Percentiles rank a stretch among this genome's conserved stretches.
phyloP scores from a whole-genome alignment of 2,329 filamentous ascomycete genomes.

The Hypoxylon sp. region DNA sequence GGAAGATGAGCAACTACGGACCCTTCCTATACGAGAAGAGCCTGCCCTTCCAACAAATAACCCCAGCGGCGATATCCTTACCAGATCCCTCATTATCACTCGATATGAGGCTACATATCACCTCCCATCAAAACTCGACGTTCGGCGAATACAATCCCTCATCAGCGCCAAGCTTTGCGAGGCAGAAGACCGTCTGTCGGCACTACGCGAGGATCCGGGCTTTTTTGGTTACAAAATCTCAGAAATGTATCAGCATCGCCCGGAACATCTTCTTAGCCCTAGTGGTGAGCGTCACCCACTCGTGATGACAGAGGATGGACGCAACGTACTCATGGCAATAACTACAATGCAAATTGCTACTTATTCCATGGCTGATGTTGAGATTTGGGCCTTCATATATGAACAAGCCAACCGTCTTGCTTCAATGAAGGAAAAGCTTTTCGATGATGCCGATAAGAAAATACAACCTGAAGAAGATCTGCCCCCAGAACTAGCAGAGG shows the following conservation, averaged over 20 bases:
- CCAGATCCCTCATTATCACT: neutral
- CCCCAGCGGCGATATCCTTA: neutral
- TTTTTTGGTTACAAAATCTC: neutral
- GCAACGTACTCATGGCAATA: neutral
- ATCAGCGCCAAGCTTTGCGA: neutral
- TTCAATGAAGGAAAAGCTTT: neutral
- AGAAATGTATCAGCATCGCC: neutral
- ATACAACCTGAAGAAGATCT: neutral
- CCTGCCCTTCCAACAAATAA: neutral
- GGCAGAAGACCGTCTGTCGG: neutral
- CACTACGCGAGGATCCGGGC: neutral
- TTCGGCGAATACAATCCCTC: neutral
- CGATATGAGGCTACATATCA: neutral
- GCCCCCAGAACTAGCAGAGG: neutral
- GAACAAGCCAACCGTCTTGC: neutral
- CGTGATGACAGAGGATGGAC: neutral
- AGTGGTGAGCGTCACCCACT: neutral
- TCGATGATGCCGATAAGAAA: neutral
- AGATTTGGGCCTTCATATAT: neutral
- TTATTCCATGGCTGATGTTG: neutral
- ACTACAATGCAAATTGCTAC: neutral
- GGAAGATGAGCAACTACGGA: neutral
- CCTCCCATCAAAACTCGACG: neutral
- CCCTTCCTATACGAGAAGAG: neutral
- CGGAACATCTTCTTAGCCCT: neutral